These are phyloP conservation scores for Saccharum officinarum DNA, from an alignment of 176 grass and related monocot species.

Conservation along the genomic window DNA sequence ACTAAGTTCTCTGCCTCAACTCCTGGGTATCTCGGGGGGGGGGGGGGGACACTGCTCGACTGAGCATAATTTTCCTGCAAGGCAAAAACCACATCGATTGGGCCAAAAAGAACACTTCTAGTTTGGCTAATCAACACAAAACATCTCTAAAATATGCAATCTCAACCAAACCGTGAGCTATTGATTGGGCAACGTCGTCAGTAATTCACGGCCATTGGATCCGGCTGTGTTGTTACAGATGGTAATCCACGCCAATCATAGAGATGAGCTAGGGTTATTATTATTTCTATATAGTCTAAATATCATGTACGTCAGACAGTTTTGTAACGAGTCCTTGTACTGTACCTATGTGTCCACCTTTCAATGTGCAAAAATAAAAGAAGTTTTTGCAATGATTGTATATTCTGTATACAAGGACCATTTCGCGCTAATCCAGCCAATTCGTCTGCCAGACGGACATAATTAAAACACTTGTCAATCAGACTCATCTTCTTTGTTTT, in stretches of 20 bases:
- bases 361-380: slow-evolving; percentile 6
- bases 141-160: background rate
- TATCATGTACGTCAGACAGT: background rate
- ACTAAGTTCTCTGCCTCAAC: slow-evolving; percentile 18
- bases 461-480: slow-evolving; percentile 6
- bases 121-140: background rate
- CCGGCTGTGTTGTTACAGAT: background rate
- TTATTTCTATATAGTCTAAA: background rate
- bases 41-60: background rate
- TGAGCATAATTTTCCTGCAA: background rate
- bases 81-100: background rate
- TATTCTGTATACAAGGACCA: slow-evolving; percentile 1
- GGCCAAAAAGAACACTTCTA: no score
- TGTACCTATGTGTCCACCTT: slow-evolving; percentile 28
- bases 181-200: background rate
- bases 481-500: background rate
- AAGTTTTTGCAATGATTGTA: background rate
- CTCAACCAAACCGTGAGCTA: background rate
- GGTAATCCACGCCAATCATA: background rate
- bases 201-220: background rate
- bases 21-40: slow-evolving; percentile 35
- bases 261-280: background rate
- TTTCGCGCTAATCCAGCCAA: background rate
- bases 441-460: slow-evolving; percentile 12
- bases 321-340: slow-evolving; percentile 41